phyloP scores from a whole-genome alignment of 164 flowering plant species.

The Cinnamomum chago region DNA sequence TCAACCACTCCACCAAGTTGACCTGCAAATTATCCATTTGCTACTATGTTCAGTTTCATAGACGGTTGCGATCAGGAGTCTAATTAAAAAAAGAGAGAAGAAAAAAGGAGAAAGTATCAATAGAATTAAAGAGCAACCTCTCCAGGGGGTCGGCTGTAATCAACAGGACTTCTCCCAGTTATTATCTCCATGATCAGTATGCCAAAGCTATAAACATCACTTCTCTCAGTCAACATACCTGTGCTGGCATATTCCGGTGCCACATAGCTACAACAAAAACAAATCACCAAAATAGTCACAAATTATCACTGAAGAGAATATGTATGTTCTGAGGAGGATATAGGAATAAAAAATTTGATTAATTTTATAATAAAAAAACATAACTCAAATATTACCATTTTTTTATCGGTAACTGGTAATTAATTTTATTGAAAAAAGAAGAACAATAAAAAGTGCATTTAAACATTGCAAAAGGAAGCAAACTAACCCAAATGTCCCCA shows the following conservation, averaged over 20 bases:
- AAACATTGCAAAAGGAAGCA: conserved; percentile 1
- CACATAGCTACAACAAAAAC: conserved; percentile 57
- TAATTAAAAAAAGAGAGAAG: background rate
- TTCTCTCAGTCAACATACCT: conserved; percentile 93
- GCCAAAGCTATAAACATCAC: conserved; percentile 93
- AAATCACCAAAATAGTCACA: background rate
- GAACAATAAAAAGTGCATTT: background rate
- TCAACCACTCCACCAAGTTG: conserved; percentile 91
- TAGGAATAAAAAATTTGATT: no score
- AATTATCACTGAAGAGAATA: background rate
- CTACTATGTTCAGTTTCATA: background rate
- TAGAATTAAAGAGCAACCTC: conserved; percentile 39
- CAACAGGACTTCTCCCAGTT: conserved; percentile 85
- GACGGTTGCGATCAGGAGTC: no score
- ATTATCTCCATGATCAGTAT: conserved; percentile 94
- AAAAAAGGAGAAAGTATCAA: background rate
- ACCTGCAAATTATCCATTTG: conserved; percentile 41
- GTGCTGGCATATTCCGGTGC: conserved; percentile 99
- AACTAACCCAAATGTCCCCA: conserved; percentile 97
- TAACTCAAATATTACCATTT: background rate
- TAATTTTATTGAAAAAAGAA: no score
- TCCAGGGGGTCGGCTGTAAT: conserved; percentile 70
- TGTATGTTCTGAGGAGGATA: background rate
- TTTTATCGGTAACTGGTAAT: background rate
- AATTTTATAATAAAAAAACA: background rate